Evolutionary conservation across 78 protist species (phyloP), one percentile per base, ranked within the genome.

Genomic region (slime mould (Dictyostelium discoideum)): DNA sequence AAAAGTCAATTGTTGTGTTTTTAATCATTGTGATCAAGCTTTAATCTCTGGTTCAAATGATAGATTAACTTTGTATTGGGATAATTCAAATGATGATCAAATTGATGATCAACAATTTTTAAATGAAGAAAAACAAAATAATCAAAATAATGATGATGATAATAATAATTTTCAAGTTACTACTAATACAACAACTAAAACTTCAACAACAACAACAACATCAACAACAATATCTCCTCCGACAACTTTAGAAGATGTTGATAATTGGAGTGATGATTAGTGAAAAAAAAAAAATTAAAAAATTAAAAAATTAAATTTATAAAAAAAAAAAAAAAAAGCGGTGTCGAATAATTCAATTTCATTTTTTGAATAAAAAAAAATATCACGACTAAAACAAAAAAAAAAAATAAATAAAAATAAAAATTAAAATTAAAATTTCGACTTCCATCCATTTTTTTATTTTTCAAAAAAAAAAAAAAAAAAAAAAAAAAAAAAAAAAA

Each of bases 241-340:
- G 20, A 50, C 80, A 5, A 79, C 26, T 3, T 54, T 90, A 11
- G 87, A 86, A 72, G 95, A 90, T 29, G 88, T 48, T 8, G 95
- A 90, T 54, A 82, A 44, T 2, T 90, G 95, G 95, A n/a, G 46
- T 24, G 95, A 90, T 73, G 88, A 90, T 42, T 84, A 90, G 1
- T 39, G 26, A 26, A 13, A 73, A 46, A 32, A 26, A 13, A 73
- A 46, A 32, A 76, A 67, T 5, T 26, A 24, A 67, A 72, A 72
- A 65, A 65, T 24, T n/a, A 65, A n/a, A 65, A 14, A 24, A 42
- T 42, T 5, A 42, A 42, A 42, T 42, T 42, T 42, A 65, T 3
- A 65, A 65, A 63, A 1, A 63, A 65, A 65, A n/a, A n/a, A 65
- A 65, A 65, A n/a, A 24, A 65, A 20, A n/a, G 16, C 24, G 2